Conservation (phyloP, 2,329 filamentous ascomycete genomes). For the Corinectria fuckeliana region DNA sequence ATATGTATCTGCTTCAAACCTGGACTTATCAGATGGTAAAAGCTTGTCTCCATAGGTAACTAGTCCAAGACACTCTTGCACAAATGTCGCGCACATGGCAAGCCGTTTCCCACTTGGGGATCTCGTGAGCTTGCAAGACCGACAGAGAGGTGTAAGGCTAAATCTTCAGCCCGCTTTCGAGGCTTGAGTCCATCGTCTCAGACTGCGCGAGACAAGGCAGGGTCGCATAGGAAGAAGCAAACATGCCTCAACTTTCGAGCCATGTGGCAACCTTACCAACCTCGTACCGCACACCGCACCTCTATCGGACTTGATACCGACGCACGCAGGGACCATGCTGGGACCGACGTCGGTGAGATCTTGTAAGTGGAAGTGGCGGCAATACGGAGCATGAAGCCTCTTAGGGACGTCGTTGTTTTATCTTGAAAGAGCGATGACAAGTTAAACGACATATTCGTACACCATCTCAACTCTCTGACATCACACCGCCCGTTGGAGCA, state of each 20-base stretch:
- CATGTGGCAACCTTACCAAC: conserved; percentile 14
- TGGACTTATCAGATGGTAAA: not conserved
- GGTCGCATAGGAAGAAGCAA: conserved; percentile 20
- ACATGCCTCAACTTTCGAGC: conserved; percentile 10
- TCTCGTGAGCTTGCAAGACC: conserved; percentile 14
- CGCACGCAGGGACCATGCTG: not conserved
- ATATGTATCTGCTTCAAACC: not conserved
- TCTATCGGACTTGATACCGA: no score
- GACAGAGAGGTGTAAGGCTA: conserved; percentile 24
- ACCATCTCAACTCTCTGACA: not conserved
- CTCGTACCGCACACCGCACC: no score
- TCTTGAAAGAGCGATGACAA: not conserved
- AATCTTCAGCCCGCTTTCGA: conserved; percentile 21
- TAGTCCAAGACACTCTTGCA: conserved; percentile 8
- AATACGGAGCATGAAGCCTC: not conserved
- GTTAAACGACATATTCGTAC: conserved; percentile 2
- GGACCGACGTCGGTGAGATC: not conserved
- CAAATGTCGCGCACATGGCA: conserved; percentile 7
- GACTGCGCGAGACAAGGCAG: conserved; percentile 12
- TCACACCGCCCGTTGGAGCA: conserved; percentile 9
- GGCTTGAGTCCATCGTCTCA: conserved; percentile 23
- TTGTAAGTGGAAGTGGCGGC: not conserved
- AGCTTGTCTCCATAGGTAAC: not conserved
- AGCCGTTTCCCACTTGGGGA: not conserved
- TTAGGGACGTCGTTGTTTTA: not conserved